Conservation (phyloP, 257 asterid genomes). For the Solanum corneliomulleri region DNA sequence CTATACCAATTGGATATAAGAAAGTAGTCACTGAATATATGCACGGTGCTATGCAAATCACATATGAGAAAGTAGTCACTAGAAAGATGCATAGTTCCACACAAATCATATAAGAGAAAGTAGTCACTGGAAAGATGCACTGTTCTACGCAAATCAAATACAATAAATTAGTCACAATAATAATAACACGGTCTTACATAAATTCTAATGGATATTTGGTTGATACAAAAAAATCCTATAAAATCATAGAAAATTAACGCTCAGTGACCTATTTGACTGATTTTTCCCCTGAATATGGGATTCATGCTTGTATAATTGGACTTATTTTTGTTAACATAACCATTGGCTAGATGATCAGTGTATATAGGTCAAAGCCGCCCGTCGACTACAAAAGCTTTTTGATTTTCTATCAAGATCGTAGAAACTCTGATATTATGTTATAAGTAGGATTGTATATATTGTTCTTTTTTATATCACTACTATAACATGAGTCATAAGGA, state of each 20-base stretch:
- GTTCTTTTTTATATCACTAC: not conserved
- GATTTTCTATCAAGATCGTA: no score
- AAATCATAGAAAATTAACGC: no score
- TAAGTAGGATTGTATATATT: not conserved
- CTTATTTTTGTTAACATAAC: not conserved
- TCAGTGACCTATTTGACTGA: no score
- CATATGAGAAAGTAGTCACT: not conserved
- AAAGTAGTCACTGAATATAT: not conserved
- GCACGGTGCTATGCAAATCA: not conserved
- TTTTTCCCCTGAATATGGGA: not conserved
- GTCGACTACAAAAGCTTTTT: fast-evolving
- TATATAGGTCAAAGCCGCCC: not conserved
- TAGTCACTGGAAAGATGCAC: not conserved
- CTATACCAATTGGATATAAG: not conserved
- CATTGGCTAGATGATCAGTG: not conserved
- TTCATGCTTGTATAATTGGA: not conserved
- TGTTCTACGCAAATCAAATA: not conserved
- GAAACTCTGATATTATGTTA: no score
- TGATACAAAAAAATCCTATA: no score
- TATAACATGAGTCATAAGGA: not conserved
- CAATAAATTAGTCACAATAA: not conserved
- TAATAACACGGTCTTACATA: not conserved
- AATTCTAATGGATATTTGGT: no score
- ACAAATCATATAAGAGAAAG: not conserved
- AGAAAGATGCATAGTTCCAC: not conserved